Percentiles rank a stretch among this genome's conserved stretches.
Evolutionary conservation across 805 yeast species (phyloP).

Genomic region (Hagleromyces aurorensis): DNA sequence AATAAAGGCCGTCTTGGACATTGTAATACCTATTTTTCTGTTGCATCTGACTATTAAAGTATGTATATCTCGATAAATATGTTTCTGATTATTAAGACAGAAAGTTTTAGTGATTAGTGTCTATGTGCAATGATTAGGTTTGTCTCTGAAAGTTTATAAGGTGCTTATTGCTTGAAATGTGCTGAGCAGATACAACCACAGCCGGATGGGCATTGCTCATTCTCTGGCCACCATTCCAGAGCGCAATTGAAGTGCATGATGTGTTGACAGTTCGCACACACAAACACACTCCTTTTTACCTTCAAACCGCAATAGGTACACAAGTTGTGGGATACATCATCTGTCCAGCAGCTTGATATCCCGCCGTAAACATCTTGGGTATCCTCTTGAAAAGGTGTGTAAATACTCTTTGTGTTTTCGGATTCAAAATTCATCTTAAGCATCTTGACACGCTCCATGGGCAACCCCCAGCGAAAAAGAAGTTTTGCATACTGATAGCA

Average conservation of each 20-base stretch:
- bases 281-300: conserved; percentile 51
- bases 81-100: too few species aligned
- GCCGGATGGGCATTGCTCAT: conserved; percentile 67
- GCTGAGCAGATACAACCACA: conserved; percentile 72
- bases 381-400: conserved; percentile 4
- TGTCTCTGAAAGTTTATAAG: background rate
- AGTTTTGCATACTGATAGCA: conserved; percentile 73
- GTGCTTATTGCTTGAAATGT: conserved; percentile 7
- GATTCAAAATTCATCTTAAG: conserved; percentile 42
- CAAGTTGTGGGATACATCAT: conserved; percentile 25
- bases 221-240: conserved; percentile 61
- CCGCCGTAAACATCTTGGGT: conserved; percentile 11
- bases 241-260: conserved; percentile 75
- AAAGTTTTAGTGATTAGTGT: too few species aligned
- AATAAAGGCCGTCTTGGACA: too few species aligned
- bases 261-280: conserved; percentile 73
- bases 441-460: conserved; percentile 70
- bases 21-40: too few species aligned
- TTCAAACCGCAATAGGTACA: conserved; percentile 64
- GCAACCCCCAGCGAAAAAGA: conserved; percentile 75
- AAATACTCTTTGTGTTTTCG: conserved; percentile 1
- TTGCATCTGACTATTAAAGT: too few species aligned
- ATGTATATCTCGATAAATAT: too few species aligned
- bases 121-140: too few species aligned
- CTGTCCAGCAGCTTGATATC: conserved; percentile 16